Conservation (phyloP, 768 basidiomycete genomes). For the Pleurotus tuber-regium region DNA sequence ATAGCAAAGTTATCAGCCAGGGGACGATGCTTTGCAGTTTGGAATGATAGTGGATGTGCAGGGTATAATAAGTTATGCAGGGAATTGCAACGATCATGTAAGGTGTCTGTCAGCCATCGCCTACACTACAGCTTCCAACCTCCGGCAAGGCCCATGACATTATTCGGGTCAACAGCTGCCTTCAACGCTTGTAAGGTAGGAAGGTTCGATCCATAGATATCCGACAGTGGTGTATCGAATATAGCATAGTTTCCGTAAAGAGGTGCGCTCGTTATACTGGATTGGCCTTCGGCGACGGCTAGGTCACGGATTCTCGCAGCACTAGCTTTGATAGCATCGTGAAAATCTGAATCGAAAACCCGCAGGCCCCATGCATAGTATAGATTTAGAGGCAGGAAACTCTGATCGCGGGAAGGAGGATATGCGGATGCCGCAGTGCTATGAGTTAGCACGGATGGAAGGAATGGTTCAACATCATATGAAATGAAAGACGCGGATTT, state of each 20-base stretch:
- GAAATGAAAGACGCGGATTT: conserved; percentile 32
- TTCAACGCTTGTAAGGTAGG: conserved; percentile 37
- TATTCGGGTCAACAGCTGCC: conserved; percentile 46
- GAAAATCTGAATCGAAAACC: conserved; percentile 26
- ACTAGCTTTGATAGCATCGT: conserved; percentile 36
- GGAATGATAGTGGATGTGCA: too few species aligned
- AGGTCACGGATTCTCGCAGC: conserved; percentile 37
- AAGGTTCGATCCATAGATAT: conserved; percentile 52
- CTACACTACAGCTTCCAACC: conserved; percentile 62
- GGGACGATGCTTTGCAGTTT: too few species aligned
- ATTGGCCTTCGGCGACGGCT: conserved; percentile 38
- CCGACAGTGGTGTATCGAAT: conserved; percentile 43
- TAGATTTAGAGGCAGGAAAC: conserved; percentile 26
- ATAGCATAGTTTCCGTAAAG: conserved; percentile 64
- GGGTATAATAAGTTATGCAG: too few species aligned
- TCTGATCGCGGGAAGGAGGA: conserved; percentile 30
- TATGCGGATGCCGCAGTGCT: conserved; percentile 39
- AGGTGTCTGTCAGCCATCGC: too few species aligned
- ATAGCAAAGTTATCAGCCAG: too few species aligned
- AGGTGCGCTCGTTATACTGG: conserved; percentile 30
- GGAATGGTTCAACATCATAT: conserved; percentile 53
- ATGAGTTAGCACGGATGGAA: conserved; percentile 38
- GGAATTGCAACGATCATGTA: too few species aligned
- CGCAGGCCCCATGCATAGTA: conserved; percentile 21
- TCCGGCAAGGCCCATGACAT: conserved; percentile 67